Evolutionary conservation across 2,329 filamentous ascomycete genomes (phyloP).

Genomic region (Penicillium sp.): DNA sequence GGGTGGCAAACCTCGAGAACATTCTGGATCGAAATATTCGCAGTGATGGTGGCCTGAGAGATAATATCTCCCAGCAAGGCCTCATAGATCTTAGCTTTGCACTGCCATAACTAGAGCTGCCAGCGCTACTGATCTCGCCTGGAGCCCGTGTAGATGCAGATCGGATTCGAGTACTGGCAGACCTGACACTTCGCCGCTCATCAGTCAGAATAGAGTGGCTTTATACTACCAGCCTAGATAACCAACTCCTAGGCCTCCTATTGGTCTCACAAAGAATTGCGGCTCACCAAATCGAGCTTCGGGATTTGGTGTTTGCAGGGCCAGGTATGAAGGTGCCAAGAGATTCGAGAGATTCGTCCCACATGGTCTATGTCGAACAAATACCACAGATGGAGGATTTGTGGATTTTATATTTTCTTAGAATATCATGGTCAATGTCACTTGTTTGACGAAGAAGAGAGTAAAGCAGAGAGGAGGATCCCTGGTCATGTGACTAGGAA

Average conservation of each 20-base stretch:
- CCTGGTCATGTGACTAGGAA: background rate
- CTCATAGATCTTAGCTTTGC: background rate
- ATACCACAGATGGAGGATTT: no score
- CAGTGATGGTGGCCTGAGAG: background rate
- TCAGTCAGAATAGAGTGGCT: background rate
- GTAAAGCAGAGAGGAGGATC: no score
- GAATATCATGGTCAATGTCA: background rate
- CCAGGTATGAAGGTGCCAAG: background rate
- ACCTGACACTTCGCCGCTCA: no score
- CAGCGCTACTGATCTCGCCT: conserved; percentile 2
- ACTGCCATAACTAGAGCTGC: conserved; percentile 5
- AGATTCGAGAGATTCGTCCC: background rate
- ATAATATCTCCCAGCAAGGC: background rate
- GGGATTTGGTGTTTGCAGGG: background rate
- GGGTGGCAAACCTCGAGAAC: background rate
- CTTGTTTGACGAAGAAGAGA: background rate
- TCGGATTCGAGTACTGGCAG: background rate
- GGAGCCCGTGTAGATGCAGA: background rate
- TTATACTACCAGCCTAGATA: background rate
- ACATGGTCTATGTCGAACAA: background rate
- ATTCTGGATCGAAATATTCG: background rate
- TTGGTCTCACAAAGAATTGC: background rate
- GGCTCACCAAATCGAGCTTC: background rate
- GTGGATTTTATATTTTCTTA: background rate
- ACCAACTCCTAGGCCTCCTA: background rate